Evolutionary conservation across 2,329 filamentous ascomycete species (phyloP), one percentile per base, ranked within the genome.

Genomic region (Rosellinia necatrix): DNA sequence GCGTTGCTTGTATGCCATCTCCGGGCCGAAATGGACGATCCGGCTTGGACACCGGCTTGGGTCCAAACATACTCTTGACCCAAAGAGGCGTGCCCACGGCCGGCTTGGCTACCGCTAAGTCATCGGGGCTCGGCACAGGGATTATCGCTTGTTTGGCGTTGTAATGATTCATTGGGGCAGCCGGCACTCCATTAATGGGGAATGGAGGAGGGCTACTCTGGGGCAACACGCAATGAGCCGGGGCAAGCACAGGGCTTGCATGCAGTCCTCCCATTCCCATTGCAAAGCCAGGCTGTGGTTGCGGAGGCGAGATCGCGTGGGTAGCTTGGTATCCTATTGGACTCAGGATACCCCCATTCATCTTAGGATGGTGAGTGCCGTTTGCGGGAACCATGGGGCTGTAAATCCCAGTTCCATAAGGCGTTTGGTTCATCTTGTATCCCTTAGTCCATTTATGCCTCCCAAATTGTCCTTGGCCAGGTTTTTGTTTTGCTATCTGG

Each of bases 41-140:
- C 2, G 70, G 70, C 51, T 72, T 72, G 12, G 59, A 61, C 0
- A 71, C 68, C 1, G 70, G 69, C 62, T 70, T 71, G 3, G 70
- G 70, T 6, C 69, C 68, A 44, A 68, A 68, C 15, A 53, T 44
- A 25, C 53, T 65, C 56, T 67, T 65, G 21, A 60, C 59, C 61
- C 61, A 64, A 12, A 44, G 34, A 19, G 53, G 10, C n/a, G 54
- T 46, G 6, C 51, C 54, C 9, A 32, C 9, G 7, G 42, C 19
- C 8, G 58, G 42, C 19, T 15, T 21, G 25, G 49, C 27, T 32
- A 40, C 27, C 6, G 15, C 29, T 10, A 34, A 24, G 30, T 22
- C 29, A 38, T 15, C 48, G 6, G 21, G 24, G 24, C 47, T 30
- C 37, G 13, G 34, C 19, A 56, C 41, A 7, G 54, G 47, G 22